phyloP scores from a whole-genome alignment of 805 yeast species.

The Starmerella scarabaei region DNA sequence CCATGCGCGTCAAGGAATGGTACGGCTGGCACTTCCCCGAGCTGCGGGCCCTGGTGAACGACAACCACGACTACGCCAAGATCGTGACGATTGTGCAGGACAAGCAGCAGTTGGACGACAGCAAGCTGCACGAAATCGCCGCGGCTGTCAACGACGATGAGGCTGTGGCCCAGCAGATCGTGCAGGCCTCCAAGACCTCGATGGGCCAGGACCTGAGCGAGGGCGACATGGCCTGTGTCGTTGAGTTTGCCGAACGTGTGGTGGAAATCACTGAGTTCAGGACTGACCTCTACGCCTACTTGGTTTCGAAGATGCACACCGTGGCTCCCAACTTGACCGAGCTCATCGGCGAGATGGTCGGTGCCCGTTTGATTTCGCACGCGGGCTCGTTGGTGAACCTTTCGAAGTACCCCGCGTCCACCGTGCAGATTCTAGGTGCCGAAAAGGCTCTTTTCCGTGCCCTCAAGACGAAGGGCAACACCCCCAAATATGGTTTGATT shows the following conservation, averaged over 20 bases:
- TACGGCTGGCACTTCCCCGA: conserved; percentile 99
- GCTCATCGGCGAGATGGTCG: conserved; percentile 96
- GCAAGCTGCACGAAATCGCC: conserved; percentile 68
- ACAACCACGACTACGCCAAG: conserved; percentile 75
- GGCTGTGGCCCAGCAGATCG: conserved; percentile 77
- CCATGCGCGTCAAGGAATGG: conserved; percentile 97
- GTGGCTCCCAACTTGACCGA: conserved; percentile 97
- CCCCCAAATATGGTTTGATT: conserved; percentile 91
- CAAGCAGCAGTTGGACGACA: conserved; percentile 53
- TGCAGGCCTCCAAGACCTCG: conserved; percentile 90
- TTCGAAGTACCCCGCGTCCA: conserved; percentile 97
- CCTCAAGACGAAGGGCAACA: conserved; percentile 88
- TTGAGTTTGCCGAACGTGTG: conserved; percentile 86
- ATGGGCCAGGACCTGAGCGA: conserved; percentile 98
- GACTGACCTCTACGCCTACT: conserved; percentile 64
- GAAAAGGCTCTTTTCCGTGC: conserved; percentile 96
- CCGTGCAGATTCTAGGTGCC: conserved; percentile 95
- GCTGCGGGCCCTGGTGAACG: conserved; percentile 80
- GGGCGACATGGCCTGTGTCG: conserved; percentile 82
- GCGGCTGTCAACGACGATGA: conserved; percentile 85
- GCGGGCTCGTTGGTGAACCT: conserved; percentile 95
- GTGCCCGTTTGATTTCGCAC: conserved; percentile 95
- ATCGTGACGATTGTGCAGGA: conserved; percentile 73
- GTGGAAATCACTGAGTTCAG: conserved; percentile 87
- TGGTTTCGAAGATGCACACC: conserved; percentile 90